These are phyloP conservation scores for Cryptosporidium meleagridis DNA, from an alignment of 169 alveolate genomes.

Conservation along the genomic window DNA sequence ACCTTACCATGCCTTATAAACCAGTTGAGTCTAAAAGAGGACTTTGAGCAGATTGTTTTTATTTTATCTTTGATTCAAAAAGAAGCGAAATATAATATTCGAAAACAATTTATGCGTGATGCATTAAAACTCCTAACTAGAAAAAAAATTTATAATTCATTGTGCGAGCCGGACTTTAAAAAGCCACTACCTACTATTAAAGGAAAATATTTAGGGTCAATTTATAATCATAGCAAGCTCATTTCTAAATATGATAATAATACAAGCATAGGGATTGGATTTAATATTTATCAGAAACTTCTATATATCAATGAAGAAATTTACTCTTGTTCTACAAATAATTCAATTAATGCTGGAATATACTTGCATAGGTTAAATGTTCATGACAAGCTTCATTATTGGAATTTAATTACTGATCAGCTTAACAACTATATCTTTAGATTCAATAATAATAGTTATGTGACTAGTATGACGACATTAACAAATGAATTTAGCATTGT, in stretches of 20 bases:
- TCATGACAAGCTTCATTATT: slow-evolving; percentile 14
- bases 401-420: slow-evolving; percentile 25
- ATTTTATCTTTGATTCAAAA: slow-evolving; percentile 23
- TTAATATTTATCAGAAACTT: slow-evolving; percentile 2
- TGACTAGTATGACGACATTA: slow-evolving; percentile 9
- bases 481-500: slow-evolving; percentile 8
- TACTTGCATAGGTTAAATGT: slow-evolving; percentile 34
- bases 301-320: not conserved
- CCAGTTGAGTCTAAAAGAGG: not conserved
- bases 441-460: not conserved
- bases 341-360: slow-evolving; percentile 12
- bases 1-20: not conserved
- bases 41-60: slow-evolving; percentile 2
- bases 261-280: not conserved
- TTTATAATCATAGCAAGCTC: slow-evolving; percentile 24
- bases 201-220: slow-evolving; percentile 65
- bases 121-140: not conserved
- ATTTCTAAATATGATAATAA: not conserved
- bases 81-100: slow-evolving; percentile 15
- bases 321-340: slow-evolving; percentile 40
- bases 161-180: not conserved
- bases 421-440: slow-evolving; percentile 8
- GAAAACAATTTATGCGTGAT: not conserved
- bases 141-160: not conserved
- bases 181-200: not conserved